phyloP scores from a whole-genome alignment of 768 basidiomycete genomes.

The Suillus luteus region DNA sequence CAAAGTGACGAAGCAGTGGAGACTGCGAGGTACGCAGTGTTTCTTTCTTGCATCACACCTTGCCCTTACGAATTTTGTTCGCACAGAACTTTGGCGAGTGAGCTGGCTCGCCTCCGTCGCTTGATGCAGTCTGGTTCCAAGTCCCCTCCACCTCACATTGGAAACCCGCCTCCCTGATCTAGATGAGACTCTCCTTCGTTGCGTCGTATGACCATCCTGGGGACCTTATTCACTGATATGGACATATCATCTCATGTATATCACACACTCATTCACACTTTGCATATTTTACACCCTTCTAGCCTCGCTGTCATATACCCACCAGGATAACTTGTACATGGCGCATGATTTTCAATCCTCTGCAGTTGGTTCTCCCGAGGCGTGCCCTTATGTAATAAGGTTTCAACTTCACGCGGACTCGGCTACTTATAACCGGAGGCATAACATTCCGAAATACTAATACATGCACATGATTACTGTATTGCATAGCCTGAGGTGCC shows the following conservation, averaged over 20 bases:
- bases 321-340: constrained; percentile 19
- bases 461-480: constrained; percentile 5
- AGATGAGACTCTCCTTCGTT: not conserved
- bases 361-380: not conserved
- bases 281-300: constrained; percentile 19
- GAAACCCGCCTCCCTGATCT: constrained; percentile 10
- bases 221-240: constrained; percentile 16
- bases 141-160: constrained; percentile 25
- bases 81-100: constrained; percentile 56
- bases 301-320: constrained; percentile 30
- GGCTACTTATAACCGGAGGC: constrained; percentile 3
- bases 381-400: not conserved
- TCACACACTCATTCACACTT: constrained; percentile 29
- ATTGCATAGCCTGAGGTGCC: not conserved
- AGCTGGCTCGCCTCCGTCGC: constrained; percentile 68
- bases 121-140: constrained; percentile 64
- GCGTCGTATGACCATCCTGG: not conserved
- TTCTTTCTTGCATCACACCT: not conserved
- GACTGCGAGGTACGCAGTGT: constrained; percentile 59
- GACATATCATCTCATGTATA: constrained; percentile 35
- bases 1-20: constrained; percentile 59
- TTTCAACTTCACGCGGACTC: not conserved
- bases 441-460: not conserved
- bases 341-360: not conserved
- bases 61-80: not conserved